Base-by-base conservation (phyloP, 2,329 filamentous ascomycete genomes). In the Fusarium hostae region DNA sequence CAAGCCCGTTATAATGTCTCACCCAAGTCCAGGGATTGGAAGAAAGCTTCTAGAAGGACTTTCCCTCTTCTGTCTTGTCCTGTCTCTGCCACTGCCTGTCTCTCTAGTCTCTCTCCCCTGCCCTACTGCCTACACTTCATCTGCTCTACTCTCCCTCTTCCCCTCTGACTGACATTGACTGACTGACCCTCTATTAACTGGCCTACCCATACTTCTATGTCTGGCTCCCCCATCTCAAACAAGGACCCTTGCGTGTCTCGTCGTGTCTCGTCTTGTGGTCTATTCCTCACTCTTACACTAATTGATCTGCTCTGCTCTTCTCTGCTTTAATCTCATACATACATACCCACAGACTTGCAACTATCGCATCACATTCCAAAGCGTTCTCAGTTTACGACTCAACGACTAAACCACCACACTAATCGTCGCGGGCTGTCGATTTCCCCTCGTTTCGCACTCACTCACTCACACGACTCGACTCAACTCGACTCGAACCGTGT, bases 11-110 rank as follows among this genome's bases (percentile, higher is more conserved):
- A 61, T 72, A 76, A 76, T 76, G 75, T 76, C 74, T 76, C 75
- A 73, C 55, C 61, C 69, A 52, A 63, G 61, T 61, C 48, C 74
- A 70, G 74, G 66, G 65, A 72, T 77, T 76, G 72, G 62, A 73
- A 45, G 71, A 79, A 75, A 71, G 71, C 77, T 79, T 79, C 77
- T 79, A 78, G 77, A 79, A 79, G 77, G 59, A 56, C 44, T 57
- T 65, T 55, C 41, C 58, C 32, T 39, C 32, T 52, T 52, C 32
- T 52, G 48, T 18, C 34, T 16, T 26, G 26, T 48, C 45, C 45
- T 48, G 28, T 32, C 28, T 45, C 28, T 48, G 26, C 10, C 30
- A 32, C 28, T 50, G 34, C 13, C 32, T 34, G 47, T 18, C n/a
- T 50, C 30, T 34, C 60, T 59, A 44, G 39, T 32, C 34, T 48